Conservation (phyloP, 2,329 filamentous ascomycete species). For the Colletotrichum graminicola region DNA sequence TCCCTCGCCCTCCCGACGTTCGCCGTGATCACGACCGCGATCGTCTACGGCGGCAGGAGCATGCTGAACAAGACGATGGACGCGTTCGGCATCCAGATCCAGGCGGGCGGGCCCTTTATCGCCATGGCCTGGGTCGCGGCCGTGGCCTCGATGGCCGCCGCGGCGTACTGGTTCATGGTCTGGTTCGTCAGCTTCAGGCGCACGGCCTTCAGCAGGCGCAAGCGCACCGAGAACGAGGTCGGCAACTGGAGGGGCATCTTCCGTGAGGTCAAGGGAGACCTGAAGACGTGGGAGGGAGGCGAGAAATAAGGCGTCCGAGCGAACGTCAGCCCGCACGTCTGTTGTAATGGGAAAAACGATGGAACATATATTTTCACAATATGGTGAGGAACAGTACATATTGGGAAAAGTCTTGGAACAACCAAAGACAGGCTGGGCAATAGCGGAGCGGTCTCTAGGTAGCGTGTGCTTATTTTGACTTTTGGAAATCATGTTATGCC, state of each 20-base stretch:
- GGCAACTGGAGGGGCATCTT: slow-evolving; percentile 45
- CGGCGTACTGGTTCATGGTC: slow-evolving; percentile 43
- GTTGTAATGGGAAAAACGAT: not conserved
- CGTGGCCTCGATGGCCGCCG: slow-evolving; percentile 31
- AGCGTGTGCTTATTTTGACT: not conserved
- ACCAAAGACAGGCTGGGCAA: not conserved
- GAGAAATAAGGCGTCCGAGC: slow-evolving; percentile 7
- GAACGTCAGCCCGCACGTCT: not conserved
- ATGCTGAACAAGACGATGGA: slow-evolving; percentile 28
- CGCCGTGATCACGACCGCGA: slow-evolving; percentile 37
- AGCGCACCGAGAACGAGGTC: slow-evolving; percentile 41
- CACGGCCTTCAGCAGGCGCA: slow-evolving; percentile 43
- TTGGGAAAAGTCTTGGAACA: not conserved
- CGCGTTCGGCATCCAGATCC: slow-evolving; percentile 41
- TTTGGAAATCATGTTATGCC: not conserved
- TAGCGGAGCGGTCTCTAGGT: not conserved
- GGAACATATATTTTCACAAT: not conserved
- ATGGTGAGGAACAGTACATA: slow-evolving; percentile 14
- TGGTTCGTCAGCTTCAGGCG: slow-evolving; percentile 46
- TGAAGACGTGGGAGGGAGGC: slow-evolving; percentile 38
- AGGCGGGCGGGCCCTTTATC: slow-evolving; percentile 39
- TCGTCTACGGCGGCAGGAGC: slow-evolving; percentile 37
- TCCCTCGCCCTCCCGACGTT: slow-evolving; percentile 34
- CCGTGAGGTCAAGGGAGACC: slow-evolving; percentile 43
- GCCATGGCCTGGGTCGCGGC: slow-evolving; percentile 44